These are phyloP conservation scores for Diaporthe sp. DNA, from an alignment of 2,329 filamentous ascomycete genomes.

Conservation along the genomic window DNA sequence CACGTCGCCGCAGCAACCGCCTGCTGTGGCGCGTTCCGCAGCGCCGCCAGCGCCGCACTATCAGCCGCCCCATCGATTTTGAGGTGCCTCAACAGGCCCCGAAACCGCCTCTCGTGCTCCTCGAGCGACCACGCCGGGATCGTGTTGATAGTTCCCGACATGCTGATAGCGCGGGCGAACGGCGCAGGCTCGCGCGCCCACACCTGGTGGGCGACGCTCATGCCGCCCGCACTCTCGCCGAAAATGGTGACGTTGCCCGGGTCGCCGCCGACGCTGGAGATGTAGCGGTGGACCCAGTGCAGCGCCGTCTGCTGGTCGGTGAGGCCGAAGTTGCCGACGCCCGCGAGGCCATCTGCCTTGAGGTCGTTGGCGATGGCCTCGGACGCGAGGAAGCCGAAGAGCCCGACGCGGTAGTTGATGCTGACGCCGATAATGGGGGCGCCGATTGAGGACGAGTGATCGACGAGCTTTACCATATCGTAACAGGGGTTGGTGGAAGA, in stretches of 20 bases:
- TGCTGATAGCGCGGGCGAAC: conserved; percentile 14
- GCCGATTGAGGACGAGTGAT: conserved; percentile 45
- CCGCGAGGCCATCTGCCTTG: conserved; percentile 45
- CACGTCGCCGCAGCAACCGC: conserved; percentile 3
- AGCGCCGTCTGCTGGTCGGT: conserved; percentile 73
- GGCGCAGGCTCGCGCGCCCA: conserved; percentile 7
- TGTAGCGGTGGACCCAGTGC: conserved; percentile 76
- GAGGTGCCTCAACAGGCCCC: conserved; percentile 7
- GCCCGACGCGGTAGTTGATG: conserved; percentile 75
- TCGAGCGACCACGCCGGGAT: conserved; percentile 18
- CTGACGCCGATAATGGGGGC: conserved; percentile 69
- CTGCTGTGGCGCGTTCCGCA: conserved; percentile 1
- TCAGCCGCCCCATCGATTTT: not conserved
- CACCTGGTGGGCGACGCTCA: conserved; percentile 61
- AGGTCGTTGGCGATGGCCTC: conserved; percentile 52
- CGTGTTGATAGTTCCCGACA: conserved; percentile 1
- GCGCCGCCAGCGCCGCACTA: not conserved
- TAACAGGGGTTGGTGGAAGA: not conserved
- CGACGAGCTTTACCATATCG: not conserved
- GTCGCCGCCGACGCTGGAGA: conserved; percentile 58
- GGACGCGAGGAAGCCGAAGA: conserved; percentile 73
- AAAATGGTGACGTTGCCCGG: conserved; percentile 75
- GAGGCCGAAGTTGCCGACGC: conserved; percentile 70
- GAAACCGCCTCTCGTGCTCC: conserved; percentile 26
- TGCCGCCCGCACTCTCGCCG: conserved; percentile 72